Evolutionary conservation across 2,329 filamentous ascomycete genomes (phyloP).

Genomic region (Phaeosphaeriaceae sp.): DNA sequence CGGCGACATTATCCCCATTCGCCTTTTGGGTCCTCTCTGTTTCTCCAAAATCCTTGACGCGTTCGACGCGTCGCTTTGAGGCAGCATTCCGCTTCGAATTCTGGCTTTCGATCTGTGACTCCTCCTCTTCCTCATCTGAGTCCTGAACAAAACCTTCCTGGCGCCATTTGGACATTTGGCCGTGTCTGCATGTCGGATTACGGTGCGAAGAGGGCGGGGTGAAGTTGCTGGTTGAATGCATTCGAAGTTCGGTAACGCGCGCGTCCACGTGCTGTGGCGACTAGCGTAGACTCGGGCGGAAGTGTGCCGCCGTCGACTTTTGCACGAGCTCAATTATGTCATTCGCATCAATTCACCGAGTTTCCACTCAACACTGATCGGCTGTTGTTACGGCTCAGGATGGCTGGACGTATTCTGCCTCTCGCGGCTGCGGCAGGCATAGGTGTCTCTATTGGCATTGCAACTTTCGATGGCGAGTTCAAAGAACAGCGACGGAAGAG

Average conservation of each 20-base stretch:
- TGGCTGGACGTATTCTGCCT: constrained; percentile 45
- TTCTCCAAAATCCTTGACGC: constrained; percentile 16
- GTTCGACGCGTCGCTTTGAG: constrained; percentile 27
- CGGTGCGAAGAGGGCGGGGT: constrained; percentile 20
- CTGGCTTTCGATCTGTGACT: constrained; percentile 37
- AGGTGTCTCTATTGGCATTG: constrained; percentile 42
- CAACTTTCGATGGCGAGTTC: constrained; percentile 45
- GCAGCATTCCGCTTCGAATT: constrained; percentile 15
- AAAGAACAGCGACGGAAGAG: constrained; percentile 40
- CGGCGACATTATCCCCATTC: background rate
- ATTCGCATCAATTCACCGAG: constrained; percentile 11
- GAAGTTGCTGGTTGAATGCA: constrained; percentile 16
- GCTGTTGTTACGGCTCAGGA: constrained; percentile 9
- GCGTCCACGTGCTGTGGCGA: constrained; percentile 18
- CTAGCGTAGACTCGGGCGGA: constrained; percentile 25
- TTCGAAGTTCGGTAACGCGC: constrained; percentile 21
- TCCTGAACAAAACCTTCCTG: constrained; percentile 58
- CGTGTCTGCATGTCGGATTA: constrained; percentile 43
- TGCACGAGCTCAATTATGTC: constrained; percentile 23
- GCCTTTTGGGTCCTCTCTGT: background rate
- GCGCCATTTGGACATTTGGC: constrained; percentile 59
- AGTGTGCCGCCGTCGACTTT: constrained; percentile 19
- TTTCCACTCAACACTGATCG: background rate
- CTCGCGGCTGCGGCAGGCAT: constrained; percentile 38
- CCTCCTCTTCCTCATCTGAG: constrained; percentile 58